Base-by-base conservation (phyloP, 2,329 filamentous ascomycete species). In the Grosmannia clavigera region DNA sequence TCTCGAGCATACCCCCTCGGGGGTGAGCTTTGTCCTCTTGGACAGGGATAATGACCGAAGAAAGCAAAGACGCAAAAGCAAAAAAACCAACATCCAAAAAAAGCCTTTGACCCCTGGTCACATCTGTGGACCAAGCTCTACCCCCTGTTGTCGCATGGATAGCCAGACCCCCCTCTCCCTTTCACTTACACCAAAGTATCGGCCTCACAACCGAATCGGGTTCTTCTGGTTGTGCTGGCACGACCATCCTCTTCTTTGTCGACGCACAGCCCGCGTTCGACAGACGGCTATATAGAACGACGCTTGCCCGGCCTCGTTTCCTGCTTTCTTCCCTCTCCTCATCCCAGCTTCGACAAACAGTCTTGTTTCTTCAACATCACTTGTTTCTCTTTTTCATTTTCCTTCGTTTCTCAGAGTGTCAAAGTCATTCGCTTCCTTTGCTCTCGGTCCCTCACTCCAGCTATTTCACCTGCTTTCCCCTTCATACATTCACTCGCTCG, bases 371-470 rank as follows among this genome's bases (percentile, higher is more conserved):
- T 7, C 3, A 38, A 33, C 46, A 38, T 7, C 43, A 38, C 7
- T 53, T 43, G 58, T 58, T 56, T 48, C 27, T 56, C 16, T 55
- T 48, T 48, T 54, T 29, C 14, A 2, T 10, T 6, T 38, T 52
- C 31, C 10, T 56, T 66, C 58, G 60, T 27, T 70, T 71, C 70
- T 66, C 63, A 63, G 61, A 68, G 70, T 72, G 72, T 71, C 75
- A 80, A 78, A 78, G 76, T 76, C 79, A 81, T 77, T 82, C 79
- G 77, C 75, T 82, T 75, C 72, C 29, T 77, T 81, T 80, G 71
- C 68, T 77, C 71, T 70, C 66, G 64, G 60, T 25, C 12, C 64
- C 65, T 66, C 63, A 67, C 69, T 68, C 51, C 51, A 27, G 14
- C 19, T 50, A 25, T 33, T n/a, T 3, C 19, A 43, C 6, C 6